Percentiles rank a stretch among this genome's conserved stretches.
phyloP scores from a whole-genome alignment of 2,329 filamentous ascomycete species.

The Emmonsiellopsis sp. region DNA sequence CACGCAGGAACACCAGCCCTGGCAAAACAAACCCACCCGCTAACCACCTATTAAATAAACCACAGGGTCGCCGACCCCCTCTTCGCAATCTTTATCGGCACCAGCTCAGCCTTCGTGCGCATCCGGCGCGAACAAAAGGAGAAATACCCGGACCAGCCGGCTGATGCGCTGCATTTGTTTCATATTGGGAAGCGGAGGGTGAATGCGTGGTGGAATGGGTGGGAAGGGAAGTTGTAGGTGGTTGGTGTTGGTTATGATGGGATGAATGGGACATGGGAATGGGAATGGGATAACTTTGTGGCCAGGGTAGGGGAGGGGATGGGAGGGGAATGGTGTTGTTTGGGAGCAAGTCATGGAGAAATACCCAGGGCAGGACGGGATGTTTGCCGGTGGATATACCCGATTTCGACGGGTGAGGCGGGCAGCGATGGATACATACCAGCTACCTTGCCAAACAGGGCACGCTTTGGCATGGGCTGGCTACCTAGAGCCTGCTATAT shows the following conservation, averaged over 20 bases:
- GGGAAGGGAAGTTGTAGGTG: conserved; percentile 8
- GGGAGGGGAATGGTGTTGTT: too few species aligned
- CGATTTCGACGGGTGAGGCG: too few species aligned
- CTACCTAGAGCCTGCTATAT: too few species aligned
- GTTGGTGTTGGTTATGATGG: not conserved
- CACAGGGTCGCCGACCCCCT: conserved; percentile 42
- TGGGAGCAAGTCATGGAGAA: too few species aligned
- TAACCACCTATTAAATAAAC: not conserved
- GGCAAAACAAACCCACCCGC: not conserved
- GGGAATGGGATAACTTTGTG: too few species aligned
- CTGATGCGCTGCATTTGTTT: conserved; percentile 22
- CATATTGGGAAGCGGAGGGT: conserved; percentile 22
- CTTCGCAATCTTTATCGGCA: conserved; percentile 45
- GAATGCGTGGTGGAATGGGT: conserved; percentile 32
- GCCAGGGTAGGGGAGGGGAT: too few species aligned
- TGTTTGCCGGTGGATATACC: too few species aligned
- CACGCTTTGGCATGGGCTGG: too few species aligned
- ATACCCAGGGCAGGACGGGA: too few species aligned
- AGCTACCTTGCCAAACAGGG: too few species aligned
- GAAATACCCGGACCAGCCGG: conserved; percentile 29
- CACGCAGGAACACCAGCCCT: not conserved
- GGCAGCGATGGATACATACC: too few species aligned
- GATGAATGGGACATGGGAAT: too few species aligned
- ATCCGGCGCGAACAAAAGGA: conserved; percentile 46
- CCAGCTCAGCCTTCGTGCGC: conserved; percentile 42